Evolutionary conservation across 2,329 filamentous ascomycete species (phyloP), one percentile per base, ranked within the genome.

Genomic region (Calonectria multiphialidica): DNA sequence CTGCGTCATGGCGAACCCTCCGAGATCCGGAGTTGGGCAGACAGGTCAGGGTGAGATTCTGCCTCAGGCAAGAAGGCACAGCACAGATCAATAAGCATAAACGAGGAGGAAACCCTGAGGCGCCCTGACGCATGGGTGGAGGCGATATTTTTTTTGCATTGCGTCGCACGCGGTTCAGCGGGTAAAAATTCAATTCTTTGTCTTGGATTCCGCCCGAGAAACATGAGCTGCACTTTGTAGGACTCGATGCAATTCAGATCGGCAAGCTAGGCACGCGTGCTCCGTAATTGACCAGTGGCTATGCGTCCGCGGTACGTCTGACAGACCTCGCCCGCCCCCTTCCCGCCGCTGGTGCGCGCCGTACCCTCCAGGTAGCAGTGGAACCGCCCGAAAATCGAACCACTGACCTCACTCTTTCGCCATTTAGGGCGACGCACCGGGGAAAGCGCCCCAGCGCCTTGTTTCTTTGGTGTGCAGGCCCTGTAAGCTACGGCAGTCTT

Each of bases 371-470:
- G 62, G 62, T 69, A 71, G 63, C 47, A 73, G 76, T 79, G 77
- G 76, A 78, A 79, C 62, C 55, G 73, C 68, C 77, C 78, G 76
- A 79, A 78, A 79, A 71, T 79, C 78, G 78, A 79, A 79, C 77
- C 72, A 79, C 70, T 66, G 40, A 45, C 21, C 50, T 50, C 25
- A 55, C 66, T 40, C 61, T 66, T 57, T 40, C 23, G 42, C 65
- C 65, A 30, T 68, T 65, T 65, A 42, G 40, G 59, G 65, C 49
- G 71, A 65, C 64, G 45, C 57, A 45, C 68, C 75, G 63, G 71
- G 65, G 75, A 68, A 68, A 61, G 74, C 70, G 72, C 76, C 62
- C 72, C 64, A 55, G 68, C 65, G 75, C 69, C 76, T 74, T 76
- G 75, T 76, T 76, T 79, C 68, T 77, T 71, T 78, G 74, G 59